phyloP scores from a whole-genome alignment of 2,329 filamentous ascomycete species.

The Stagonosporopsis cucurbitacearum region DNA sequence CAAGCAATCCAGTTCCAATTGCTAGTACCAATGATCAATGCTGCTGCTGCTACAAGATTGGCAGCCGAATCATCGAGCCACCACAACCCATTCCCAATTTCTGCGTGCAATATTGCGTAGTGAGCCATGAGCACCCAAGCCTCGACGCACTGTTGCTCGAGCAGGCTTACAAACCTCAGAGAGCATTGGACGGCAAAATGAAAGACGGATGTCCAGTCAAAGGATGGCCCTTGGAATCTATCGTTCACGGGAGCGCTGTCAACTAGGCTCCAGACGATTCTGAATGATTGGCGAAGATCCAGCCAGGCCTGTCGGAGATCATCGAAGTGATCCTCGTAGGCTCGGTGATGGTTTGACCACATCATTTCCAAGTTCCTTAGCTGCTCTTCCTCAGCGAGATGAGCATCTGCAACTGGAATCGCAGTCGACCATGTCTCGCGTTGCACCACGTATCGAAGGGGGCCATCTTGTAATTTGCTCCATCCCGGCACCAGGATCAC shows the following conservation, averaged over 20 bases:
- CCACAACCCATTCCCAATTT: constrained; percentile 19
- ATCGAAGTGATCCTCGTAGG: constrained; percentile 36
- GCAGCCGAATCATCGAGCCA: constrained; percentile 31
- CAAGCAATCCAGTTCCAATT: constrained; percentile 35
- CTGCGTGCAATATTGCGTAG: constrained; percentile 31
- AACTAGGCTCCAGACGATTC: constrained; percentile 31
- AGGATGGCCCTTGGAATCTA: background rate
- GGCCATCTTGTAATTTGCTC: constrained; percentile 26
- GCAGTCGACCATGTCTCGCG: constrained; percentile 38
- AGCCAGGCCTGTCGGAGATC: constrained; percentile 24
- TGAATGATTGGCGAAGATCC: constrained; percentile 29
- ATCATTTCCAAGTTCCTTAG: constrained; percentile 27
- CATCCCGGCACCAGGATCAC: constrained; percentile 37
- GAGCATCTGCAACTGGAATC: constrained; percentile 19
- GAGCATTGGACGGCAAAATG: constrained; percentile 26
- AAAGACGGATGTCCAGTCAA: constrained; percentile 33
- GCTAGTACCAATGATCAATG: constrained; percentile 30
- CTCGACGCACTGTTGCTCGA: constrained; percentile 31
- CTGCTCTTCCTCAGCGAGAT: constrained; percentile 25
- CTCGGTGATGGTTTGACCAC: constrained; percentile 30
- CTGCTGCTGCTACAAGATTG: constrained; percentile 30
- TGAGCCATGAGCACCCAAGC: constrained; percentile 41
- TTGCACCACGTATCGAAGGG: constrained; percentile 23
- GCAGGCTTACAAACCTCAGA: constrained; percentile 23
- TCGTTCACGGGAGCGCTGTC: constrained; percentile 2